Evolutionary conservation across 306 rosid genomes (phyloP), one percentile per base, ranked within the genome.

Genomic region (Vigna angularis): DNA sequence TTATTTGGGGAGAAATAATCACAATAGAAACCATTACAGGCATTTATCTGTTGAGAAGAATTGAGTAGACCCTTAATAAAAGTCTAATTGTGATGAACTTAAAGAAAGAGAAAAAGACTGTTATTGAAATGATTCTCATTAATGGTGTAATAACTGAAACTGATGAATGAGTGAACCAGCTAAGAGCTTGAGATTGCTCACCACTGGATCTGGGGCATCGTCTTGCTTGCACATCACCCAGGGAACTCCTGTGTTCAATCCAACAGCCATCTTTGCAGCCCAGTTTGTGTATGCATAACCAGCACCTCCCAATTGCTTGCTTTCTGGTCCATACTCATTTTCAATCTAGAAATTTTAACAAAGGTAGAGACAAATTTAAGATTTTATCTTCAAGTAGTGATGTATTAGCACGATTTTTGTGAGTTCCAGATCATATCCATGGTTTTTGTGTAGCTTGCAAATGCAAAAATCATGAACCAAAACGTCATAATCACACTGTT

Each of bases 171-270:
- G 15, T 59, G 24, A 30, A 15, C 16, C 11, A 36, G 0, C 11
- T 55, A 48, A 71, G 79, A 66, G 15, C 65, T 70, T 50, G 82
- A 82, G 70, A 82, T 70, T 64, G 40, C 77, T 85, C 58, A 91
- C 99, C 90, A 95, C 86, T 18, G 98, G 97, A 82, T 95, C 99
- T 13, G 98, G 99, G 48, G 99, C 99, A 87, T 95, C 98, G 5
- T 95, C 97, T 91, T 95, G 90, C 90, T 93, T 93, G 89, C 99
- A 95, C 99, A 95, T 95, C 69, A 95, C 99, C 99, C 99, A 95
- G 28, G 99, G 98, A 15, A 95, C 97, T 57, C 96, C 99, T 7
- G 99, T 93, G 26, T 79, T 58, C 81, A 93, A 77, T 77, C 85
- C 96, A 74, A 93, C 93, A 14, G 99, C 99, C 99, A 95, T 93